Conservation (phyloP, 305 asterid genomes). For the Fraxinus greggii region DNA sequence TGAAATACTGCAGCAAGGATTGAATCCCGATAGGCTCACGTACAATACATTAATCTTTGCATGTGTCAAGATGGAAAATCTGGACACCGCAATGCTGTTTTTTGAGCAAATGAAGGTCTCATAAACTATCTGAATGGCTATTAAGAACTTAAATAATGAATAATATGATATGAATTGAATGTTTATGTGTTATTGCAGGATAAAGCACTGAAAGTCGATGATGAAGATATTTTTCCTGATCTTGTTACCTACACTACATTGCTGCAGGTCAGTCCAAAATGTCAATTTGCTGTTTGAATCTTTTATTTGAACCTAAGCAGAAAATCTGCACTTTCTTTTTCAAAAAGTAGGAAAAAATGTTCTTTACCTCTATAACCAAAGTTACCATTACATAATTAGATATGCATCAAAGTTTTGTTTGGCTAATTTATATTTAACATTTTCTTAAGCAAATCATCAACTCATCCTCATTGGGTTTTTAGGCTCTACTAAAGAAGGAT, state of each 20-base stretch:
- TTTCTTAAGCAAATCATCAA: background rate
- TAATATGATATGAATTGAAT: constrained; percentile 23
- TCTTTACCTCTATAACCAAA: constrained; percentile 12
- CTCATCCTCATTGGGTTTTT: background rate
- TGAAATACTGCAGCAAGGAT: constrained; percentile 54
- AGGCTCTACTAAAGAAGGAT: background rate
- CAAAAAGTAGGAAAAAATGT: constrained; percentile 1
- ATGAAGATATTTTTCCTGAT: constrained; percentile 53
- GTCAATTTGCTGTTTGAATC: background rate
- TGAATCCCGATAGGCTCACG: constrained; percentile 58
- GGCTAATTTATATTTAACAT: background rate
- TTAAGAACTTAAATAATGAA: constrained; percentile 50
- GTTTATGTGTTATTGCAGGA: constrained; percentile 45
- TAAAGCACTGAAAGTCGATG: constrained; percentile 38
- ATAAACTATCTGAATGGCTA: constrained; percentile 54
- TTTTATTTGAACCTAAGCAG: background rate
- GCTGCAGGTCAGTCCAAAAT: constrained; percentile 44
- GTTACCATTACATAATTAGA: background rate
- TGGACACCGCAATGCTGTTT: constrained; percentile 49
- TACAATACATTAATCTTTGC: constrained; percentile 68
- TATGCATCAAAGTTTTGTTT: background rate
- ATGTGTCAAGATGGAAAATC: constrained; percentile 51
- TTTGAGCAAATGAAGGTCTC: constrained; percentile 72
- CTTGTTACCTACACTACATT: constrained; percentile 63
- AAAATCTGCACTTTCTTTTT: background rate